Evolutionary conservation across 2,329 filamentous ascomycete genomes (phyloP).

Genomic region (Clonostachys byssicola): DNA sequence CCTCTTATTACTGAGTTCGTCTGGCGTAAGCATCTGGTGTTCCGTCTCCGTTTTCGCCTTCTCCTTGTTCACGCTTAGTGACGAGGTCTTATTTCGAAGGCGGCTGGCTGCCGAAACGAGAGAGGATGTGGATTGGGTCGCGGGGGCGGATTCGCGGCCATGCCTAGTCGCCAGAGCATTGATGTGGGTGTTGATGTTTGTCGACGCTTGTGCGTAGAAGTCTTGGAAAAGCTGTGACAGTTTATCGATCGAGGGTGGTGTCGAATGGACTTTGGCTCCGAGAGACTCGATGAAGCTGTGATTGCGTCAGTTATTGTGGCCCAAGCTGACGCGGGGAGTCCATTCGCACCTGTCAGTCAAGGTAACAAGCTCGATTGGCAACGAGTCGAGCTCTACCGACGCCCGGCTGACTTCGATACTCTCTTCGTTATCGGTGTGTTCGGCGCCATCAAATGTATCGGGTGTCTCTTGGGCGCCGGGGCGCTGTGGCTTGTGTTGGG

Average conservation of each 20-base stretch:
- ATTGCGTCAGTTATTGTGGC: not conserved
- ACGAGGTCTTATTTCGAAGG: conserved; percentile 50
- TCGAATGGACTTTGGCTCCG: conserved; percentile 79
- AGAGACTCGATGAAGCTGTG: conserved; percentile 85
- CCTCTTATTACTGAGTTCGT: conserved; percentile 78
- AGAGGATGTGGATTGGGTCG: conserved; percentile 44
- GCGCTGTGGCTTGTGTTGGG: conserved; percentile 16
- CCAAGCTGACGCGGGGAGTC: not conserved
- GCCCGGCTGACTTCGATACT: conserved; percentile 31
- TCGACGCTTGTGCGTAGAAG: conserved; percentile 79
- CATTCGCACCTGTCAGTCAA: conserved; percentile 72
- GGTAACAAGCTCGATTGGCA: conserved; percentile 90
- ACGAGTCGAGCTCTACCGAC: conserved; percentile 75
- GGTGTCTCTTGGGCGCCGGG: conserved; percentile 14
- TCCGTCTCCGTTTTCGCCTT: conserved; percentile 41
- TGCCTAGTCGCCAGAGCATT: conserved; percentile 72
- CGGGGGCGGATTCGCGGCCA: conserved; percentile 60
- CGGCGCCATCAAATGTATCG: conserved; percentile 45
- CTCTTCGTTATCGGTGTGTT: conserved; percentile 37
- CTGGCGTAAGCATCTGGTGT: conserved; percentile 86
- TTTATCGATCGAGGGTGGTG: conserved; percentile 77
- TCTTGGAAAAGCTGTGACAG: conserved; percentile 89
- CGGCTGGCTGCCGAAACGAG: conserved; percentile 52
- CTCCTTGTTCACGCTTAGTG: conserved; percentile 46
- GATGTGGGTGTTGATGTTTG: conserved; percentile 84